Conservation (phyloP, 495 filamentous ascomycete species). For the Darksidea phi region DNA sequence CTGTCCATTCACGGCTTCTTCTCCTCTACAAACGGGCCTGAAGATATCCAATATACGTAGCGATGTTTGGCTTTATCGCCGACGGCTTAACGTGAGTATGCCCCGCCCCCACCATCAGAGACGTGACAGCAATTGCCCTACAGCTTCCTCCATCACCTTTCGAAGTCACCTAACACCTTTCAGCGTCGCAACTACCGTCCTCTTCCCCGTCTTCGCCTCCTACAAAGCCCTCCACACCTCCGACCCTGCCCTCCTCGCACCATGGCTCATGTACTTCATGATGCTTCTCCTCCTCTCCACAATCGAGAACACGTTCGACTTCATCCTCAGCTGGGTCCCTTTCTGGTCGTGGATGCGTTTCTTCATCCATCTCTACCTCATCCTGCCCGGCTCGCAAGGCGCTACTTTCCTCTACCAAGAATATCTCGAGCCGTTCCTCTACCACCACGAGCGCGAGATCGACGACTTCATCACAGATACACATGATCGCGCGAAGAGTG, state of each 20-base stretch:
- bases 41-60: not conserved
- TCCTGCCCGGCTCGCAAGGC: conserved; percentile 94
- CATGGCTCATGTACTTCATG: conserved; percentile 99
- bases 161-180: conserved; percentile 37
- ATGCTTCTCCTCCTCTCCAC: conserved; percentile 78
- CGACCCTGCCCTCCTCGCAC: conserved; percentile 84
- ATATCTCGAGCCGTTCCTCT: conserved; percentile 84
- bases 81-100: conserved; percentile 34
- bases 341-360: conserved; percentile 94
- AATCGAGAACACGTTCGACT: conserved; percentile 82
- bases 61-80: conserved; percentile 35
- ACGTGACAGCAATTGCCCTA: conserved; percentile 12
- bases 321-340: conserved; percentile 84
- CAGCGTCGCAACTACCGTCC: conserved; percentile 83
- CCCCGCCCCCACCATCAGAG: conserved; percentile 6
- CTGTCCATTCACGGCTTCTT: not conserved
- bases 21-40: not conserved
- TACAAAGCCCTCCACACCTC: conserved; percentile 96
- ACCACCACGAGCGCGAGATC: conserved; percentile 83
- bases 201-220: conserved; percentile 95
- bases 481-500: conserved; percentile 75
- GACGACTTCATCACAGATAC: conserved; percentile 80
- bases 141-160: not conserved
- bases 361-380: conserved; percentile 85
- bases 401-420: conserved; percentile 78